phyloP scores from a whole-genome alignment of 2,329 filamentous ascomycete species.

The Apiospora koreana region DNA sequence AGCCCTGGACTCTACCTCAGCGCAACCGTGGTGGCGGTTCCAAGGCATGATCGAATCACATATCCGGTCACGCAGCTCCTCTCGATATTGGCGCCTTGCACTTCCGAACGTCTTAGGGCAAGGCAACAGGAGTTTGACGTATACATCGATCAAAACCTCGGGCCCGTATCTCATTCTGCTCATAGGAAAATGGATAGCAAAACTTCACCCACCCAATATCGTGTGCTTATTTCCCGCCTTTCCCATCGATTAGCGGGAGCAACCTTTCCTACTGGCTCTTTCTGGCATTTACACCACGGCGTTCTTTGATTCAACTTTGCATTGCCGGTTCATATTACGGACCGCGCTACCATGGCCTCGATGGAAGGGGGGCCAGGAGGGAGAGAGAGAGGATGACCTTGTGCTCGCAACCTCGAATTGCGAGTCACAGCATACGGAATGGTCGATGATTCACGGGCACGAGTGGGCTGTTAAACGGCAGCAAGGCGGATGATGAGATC shows the following conservation, averaged over 20 bases:
- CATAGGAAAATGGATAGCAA: slow-evolving; percentile 8
- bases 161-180: slow-evolving; percentile 4
- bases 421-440: background rate
- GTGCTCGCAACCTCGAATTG: background rate
- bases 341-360: background rate
- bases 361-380: background rate
- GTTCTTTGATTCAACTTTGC: slow-evolving; percentile 3
- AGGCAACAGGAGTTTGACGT: background rate
- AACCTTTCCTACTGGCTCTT: background rate
- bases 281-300: slow-evolving; percentile 10
- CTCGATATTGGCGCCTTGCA: background rate
- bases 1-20: slow-evolving; percentile 70
- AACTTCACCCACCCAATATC: background rate
- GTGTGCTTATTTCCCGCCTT: background rate
- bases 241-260: background rate
- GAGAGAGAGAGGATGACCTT: background rate
- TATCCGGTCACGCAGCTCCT: background rate
- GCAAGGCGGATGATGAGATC: background rate
- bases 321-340: background rate
- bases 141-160: background rate
- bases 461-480: background rate
- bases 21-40: slow-evolving; percentile 37
- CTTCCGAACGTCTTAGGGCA: background rate
- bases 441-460: background rate
- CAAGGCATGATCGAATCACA: slow-evolving; percentile 13